Evolutionary conservation across 805 yeast species (phyloP).

Genomic region (Dipodascopsis uninucleata): DNA sequence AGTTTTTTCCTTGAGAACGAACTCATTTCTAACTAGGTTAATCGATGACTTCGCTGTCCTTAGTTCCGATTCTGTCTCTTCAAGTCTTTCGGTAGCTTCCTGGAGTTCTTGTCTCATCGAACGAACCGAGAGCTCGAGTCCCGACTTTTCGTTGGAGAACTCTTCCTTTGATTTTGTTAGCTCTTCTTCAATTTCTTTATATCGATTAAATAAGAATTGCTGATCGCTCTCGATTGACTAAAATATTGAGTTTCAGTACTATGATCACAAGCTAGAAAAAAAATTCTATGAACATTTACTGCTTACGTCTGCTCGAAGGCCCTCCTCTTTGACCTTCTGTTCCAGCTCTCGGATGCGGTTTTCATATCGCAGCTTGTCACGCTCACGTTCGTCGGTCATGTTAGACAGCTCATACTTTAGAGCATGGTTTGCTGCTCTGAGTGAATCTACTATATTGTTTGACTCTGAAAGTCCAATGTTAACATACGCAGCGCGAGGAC

Average conservation of each 20-base stretch:
- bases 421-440: slow-evolving; percentile 26
- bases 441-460: slow-evolving; percentile 4
- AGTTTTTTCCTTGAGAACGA: slow-evolving; percentile 24
- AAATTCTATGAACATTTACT: too few relatives aligned
- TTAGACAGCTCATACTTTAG: slow-evolving; percentile 41
- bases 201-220: slow-evolving; percentile 39
- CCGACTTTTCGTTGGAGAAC: slow-evolving; percentile 29
- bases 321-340: slow-evolving; percentile 34
- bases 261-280: neutral
- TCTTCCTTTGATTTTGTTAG: slow-evolving; percentile 33
- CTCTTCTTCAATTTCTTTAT: slow-evolving; percentile 34
- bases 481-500: too few relatives aligned
- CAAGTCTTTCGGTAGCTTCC: slow-evolving; percentile 25
- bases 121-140: slow-evolving; percentile 35
- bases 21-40: slow-evolving; percentile 28
- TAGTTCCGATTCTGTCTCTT: slow-evolving; percentile 31
- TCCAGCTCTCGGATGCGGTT: slow-evolving; percentile 34
- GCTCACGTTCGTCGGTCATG: slow-evolving; percentile 41
- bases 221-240: slow-evolving; percentile 40
- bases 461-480: too few relatives aligned
- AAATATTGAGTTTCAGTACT: neutral
- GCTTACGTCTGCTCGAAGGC: slow-evolving; percentile 34
- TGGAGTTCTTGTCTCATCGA: slow-evolving; percentile 40
- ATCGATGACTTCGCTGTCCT: slow-evolving; percentile 7
- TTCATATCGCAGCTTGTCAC: slow-evolving; percentile 37